Evolutionary conservation across 257 asterid species (phyloP).

Genomic region (Catharanthus roseus): DNA sequence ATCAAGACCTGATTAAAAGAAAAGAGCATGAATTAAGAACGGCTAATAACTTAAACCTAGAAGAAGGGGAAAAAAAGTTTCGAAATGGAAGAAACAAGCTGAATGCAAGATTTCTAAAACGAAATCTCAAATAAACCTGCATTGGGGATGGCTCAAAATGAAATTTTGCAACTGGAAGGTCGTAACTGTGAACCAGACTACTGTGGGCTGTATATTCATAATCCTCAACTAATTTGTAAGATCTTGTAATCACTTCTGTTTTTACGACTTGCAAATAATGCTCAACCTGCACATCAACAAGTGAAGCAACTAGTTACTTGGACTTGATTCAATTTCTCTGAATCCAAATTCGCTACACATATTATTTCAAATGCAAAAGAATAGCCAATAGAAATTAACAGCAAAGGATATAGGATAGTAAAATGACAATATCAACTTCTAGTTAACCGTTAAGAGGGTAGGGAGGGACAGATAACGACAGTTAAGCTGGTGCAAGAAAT

Average conservation of each 20-base stretch:
- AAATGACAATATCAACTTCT: background rate
- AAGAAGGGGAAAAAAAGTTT: background rate
- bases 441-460: background rate
- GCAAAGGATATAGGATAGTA: background rate
- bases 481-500: background rate
- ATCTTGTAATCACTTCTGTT: constrained; percentile 83
- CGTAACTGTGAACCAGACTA: constrained; percentile 71
- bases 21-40: background rate
- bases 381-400: background rate
- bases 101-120: background rate
- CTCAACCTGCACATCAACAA: constrained; percentile 64
- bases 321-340: background rate
- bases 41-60: background rate
- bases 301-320: background rate
- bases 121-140: constrained; percentile 55
- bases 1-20: constrained; percentile 28
- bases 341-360: background rate
- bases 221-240: constrained; percentile 79
- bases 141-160: constrained; percentile 86
- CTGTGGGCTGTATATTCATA: constrained; percentile 94
- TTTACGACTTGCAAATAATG: constrained; percentile 94
- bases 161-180: constrained; percentile 81
- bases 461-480: background rate
- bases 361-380: background rate
- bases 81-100: background rate